Evolutionary conservation across 1,284 basidiomycete genomes (phyloP).

Genomic region (Puccinia polysora): DNA sequence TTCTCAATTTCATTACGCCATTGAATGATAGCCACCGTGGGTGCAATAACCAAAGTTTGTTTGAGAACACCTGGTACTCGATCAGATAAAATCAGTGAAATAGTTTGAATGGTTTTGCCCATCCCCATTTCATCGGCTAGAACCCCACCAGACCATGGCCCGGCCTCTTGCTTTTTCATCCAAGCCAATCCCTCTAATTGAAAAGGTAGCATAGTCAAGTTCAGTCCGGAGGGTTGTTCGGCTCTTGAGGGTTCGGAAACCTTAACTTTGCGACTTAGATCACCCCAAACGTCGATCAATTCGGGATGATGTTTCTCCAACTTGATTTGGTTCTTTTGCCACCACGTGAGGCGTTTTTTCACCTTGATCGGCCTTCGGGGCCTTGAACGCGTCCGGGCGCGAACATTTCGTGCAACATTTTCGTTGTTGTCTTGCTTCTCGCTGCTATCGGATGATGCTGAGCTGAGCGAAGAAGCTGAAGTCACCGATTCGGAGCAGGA

Average conservation of each 20-base stretch:
- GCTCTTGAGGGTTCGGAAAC: constrained; percentile 34
- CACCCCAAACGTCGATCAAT: constrained; percentile 79
- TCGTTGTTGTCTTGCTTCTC: not conserved
- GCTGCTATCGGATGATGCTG: constrained; percentile 9
- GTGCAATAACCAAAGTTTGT: constrained; percentile 42
- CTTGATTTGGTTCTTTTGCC: constrained; percentile 40
- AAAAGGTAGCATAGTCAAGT: constrained; percentile 60
- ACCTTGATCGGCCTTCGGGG: not conserved
- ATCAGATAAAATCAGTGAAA: constrained; percentile 42
- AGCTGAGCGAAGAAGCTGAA: constrained; percentile 11
- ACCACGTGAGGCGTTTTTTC: constrained; percentile 30
- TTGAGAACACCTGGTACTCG: constrained; percentile 30
- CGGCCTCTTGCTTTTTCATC: constrained; percentile 90
- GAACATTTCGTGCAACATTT: not conserved
- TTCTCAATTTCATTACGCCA: constrained; percentile 89
- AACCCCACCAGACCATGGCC: constrained; percentile 75
- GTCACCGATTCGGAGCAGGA: not conserved
- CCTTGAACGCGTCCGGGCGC: not conserved
- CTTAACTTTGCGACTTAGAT: constrained; percentile 66
- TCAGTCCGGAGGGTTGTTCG: constrained; percentile 68
- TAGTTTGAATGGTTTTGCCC: constrained; percentile 44
- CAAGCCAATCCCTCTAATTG: constrained; percentile 90
- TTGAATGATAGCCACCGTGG: constrained; percentile 93
- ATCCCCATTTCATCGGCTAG: constrained; percentile 60
- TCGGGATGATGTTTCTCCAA: constrained; percentile 59